These are phyloP conservation scores for Colletotrichum sp. DNA, from an alignment of 2,329 filamentous ascomycete species.

Conservation along the genomic window DNA sequence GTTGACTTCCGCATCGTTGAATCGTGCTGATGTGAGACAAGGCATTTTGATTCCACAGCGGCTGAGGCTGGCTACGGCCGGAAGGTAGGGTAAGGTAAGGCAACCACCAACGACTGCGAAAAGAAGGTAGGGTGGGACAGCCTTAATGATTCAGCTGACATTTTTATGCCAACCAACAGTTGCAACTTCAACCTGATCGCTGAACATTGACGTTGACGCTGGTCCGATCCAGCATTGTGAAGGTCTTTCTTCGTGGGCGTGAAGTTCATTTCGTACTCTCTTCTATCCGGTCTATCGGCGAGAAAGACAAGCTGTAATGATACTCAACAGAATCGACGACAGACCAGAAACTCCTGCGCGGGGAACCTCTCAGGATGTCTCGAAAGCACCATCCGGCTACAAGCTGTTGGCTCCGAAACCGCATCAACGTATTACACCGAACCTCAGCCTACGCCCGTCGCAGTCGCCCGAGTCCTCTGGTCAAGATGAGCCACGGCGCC, in stretches of 20 bases:
- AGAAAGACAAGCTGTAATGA: neutral
- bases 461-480: accelerated
- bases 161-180: neutral
- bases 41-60: neutral
- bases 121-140: neutral
- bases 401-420: neutral
- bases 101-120: neutral
- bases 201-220: too few species aligned
- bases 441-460: accelerated
- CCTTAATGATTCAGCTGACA: neutral
- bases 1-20: neutral
- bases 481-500: neutral
- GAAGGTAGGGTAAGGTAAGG: neutral
- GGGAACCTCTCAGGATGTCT: neutral
- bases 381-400: neutral
- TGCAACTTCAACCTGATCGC: neutral
- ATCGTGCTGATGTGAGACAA: neutral
- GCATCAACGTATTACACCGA: neutral
- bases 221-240: accelerated
- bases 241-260: too few species aligned
- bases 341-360: accelerated
- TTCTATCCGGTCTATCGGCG: too few species aligned
- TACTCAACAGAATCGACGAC: accelerated
- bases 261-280: accelerated
- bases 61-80: neutral